Conservation (phyloP, 1,284 basidiomycete species). For the Trametes polyzona region DNA sequence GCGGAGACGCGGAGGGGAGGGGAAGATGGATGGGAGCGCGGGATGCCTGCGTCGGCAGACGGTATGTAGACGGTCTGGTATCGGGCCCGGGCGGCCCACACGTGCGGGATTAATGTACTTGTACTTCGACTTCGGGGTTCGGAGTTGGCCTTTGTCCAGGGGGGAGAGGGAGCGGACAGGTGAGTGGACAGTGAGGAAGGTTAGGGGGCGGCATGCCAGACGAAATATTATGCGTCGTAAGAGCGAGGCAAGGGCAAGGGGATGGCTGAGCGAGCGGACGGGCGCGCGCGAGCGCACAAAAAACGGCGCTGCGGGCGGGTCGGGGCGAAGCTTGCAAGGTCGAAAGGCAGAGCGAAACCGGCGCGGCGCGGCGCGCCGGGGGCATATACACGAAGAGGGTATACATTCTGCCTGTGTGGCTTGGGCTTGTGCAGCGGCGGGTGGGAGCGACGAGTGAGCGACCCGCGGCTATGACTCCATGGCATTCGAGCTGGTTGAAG, state of each 20-base stretch:
- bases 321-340: not conserved
- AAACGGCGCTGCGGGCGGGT: slow-evolving; percentile 1
- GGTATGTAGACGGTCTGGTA: too few relatives aligned
- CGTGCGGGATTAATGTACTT: not conserved
- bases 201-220: not conserved
- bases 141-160: not conserved
- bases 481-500: too few relatives aligned
- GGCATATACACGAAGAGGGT: slow-evolving; percentile 11
- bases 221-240: not conserved
- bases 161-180: too few relatives aligned
- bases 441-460: not conserved
- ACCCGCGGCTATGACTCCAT: slow-evolving; percentile 1
- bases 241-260: not conserved
- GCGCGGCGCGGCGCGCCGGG: not conserved
- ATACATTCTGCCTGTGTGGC: not conserved
- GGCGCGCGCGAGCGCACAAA: not conserved
- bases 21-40: too few relatives aligned
- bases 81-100: too few relatives aligned
- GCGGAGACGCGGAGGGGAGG: too few relatives aligned
- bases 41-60: too few relatives aligned
- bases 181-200: not conserved
- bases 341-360: not conserved
- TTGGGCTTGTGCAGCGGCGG: not conserved
- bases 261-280: not conserved
- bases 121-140: not conserved